Evolutionary conservation across 768 basidiomycete species (phyloP).

Genomic region (Scleroderma bovista): DNA sequence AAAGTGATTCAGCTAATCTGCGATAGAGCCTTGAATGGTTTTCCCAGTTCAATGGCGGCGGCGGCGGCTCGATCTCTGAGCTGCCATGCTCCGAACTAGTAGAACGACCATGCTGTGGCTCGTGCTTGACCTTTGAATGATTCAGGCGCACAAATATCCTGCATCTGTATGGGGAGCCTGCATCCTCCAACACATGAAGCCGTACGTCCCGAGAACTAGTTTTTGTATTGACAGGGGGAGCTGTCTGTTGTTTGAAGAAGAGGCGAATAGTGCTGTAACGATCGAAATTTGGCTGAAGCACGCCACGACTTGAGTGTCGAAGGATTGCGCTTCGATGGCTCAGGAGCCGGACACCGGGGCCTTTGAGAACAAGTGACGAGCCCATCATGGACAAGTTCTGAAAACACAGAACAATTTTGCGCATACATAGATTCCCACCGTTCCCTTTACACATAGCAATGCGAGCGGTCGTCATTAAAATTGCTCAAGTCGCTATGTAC

Average conservation of each 20-base stretch:
- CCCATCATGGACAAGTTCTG: slow-evolving; percentile 8
- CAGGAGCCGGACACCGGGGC: neutral
- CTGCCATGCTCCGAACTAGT: slow-evolving; percentile 4
- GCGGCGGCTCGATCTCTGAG: slow-evolving; percentile 5
- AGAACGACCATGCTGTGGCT: slow-evolving; percentile 3
- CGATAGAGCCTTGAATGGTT: slow-evolving; percentile 80
- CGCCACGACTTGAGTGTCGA: slow-evolving; percentile 21
- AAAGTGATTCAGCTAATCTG: slow-evolving; percentile 71
- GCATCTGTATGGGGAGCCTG: neutral
- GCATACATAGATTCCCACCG: too few species aligned
- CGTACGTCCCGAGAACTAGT: neutral
- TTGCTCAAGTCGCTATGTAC: too few species aligned
- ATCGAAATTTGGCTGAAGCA: slow-evolving; percentile 35
- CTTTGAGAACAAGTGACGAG: slow-evolving; percentile 4
- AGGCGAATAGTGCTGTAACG: slow-evolving; percentile 54
- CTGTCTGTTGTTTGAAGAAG: slow-evolving; percentile 45
- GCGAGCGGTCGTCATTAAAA: too few species aligned
- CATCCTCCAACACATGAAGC: neutral
- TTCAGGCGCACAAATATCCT: slow-evolving; percentile 6
- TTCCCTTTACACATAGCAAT: too few species aligned
- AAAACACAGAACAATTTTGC: too few species aligned
- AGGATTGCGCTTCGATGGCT: slow-evolving; percentile 10
- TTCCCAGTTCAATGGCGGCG: slow-evolving; percentile 41
- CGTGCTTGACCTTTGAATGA: slow-evolving; percentile 13
- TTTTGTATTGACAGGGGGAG: slow-evolving; percentile 3